These are phyloP conservation scores for Pneumocystis oryctolagi DNA, from an alignment of 1,139 yeast species.

Conservation along the genomic window DNA sequence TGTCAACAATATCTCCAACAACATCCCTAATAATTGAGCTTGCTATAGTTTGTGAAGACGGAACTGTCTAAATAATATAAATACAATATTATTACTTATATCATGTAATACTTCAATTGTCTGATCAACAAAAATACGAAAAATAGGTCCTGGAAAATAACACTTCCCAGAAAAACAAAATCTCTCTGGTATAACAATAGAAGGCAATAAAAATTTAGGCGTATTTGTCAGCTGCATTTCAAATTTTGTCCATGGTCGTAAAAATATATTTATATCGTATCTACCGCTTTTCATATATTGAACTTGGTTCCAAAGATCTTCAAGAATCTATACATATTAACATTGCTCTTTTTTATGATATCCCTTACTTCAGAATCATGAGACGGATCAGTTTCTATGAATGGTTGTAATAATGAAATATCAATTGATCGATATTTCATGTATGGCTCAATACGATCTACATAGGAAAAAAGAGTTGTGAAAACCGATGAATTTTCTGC, in stretches of 20 bases:
- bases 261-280: conserved; percentile 8
- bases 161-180: conserved; percentile 8
- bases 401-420: conserved; percentile 11
- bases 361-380: conserved; percentile 13
- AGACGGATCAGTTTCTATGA: conserved; percentile 13
- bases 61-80: conserved; percentile 43
- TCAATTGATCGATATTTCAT: conserved; percentile 5
- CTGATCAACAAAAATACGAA: conserved; percentile 35
- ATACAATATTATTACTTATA: neutral
- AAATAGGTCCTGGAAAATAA: conserved; percentile 12
- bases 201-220: conserved; percentile 30
- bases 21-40: conserved; percentile 61
- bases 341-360: neutral
- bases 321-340: conserved; percentile 4
- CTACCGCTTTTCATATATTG: conserved; percentile 4
- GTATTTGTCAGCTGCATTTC: conserved; percentile 20
- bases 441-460: conserved; percentile 4
- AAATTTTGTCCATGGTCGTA: conserved; percentile 2
- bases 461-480: neutral
- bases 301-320: conserved; percentile 9
- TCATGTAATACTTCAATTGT: conserved; percentile 23
- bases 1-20: conserved; percentile 55
- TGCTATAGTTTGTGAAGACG: conserved; percentile 43
- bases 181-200: conserved; percentile 22
- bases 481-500: neutral